Percentiles rank a stretch among this genome's conserved stretches.
phyloP scores from a whole-genome alignment of 257 asterid species.

The Solanum ossicruentum region DNA sequence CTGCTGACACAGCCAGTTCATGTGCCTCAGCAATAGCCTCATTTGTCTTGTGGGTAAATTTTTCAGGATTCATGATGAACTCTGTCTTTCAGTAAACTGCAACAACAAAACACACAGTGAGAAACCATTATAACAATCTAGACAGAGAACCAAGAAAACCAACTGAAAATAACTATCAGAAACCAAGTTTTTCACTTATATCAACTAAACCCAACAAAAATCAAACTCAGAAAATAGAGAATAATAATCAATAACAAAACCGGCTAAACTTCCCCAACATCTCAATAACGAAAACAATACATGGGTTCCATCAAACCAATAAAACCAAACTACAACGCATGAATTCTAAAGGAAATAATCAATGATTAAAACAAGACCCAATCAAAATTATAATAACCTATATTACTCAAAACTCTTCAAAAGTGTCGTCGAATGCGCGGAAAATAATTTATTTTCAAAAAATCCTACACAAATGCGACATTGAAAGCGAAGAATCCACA shows the following conservation, averaged over 20 bases:
- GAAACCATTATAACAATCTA: not conserved
- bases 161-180: not conserved
- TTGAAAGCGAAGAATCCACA: no score
- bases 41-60: conserved; percentile 63
- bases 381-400: not conserved
- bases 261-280: not conserved
- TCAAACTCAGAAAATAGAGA: not conserved
- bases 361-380: not conserved
- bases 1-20: conserved; percentile 41
- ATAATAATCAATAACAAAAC: not conserved
- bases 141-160: not conserved
- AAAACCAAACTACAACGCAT: not conserved
- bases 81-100: not conserved
- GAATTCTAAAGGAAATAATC: not conserved
- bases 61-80: conserved; percentile 55
- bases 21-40: conserved; percentile 57
- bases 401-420: no score
- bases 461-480: no score
- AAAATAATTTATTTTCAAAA: no score
- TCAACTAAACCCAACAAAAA: not conserved
- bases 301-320: not conserved
- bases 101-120: not conserved
- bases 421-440: no score
- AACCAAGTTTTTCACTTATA: not conserved
- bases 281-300: not conserved